A percentile compares a stretch with the other conserved stretches of the same genome.
Evolutionary conservation across 768 basidiomycete genomes (phyloP).

Genomic region (Russula dissimulans): DNA sequence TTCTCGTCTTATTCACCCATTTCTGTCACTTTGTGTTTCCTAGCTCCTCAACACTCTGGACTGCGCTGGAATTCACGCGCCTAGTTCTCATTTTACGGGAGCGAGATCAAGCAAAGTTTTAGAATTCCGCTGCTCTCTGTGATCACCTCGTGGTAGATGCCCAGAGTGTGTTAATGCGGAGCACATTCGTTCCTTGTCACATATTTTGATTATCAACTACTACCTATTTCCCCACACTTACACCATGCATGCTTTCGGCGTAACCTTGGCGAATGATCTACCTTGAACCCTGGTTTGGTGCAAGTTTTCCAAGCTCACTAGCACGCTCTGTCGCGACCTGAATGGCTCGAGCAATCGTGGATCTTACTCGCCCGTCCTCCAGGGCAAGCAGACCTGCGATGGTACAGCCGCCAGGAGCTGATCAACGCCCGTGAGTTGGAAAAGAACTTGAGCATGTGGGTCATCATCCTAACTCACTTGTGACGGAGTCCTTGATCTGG

Average conservation of each 20-base stretch:
- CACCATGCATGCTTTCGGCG: background rate
- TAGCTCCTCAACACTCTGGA: constrained; percentile 96
- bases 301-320: constrained; percentile 69
- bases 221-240: background rate
- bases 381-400: constrained; percentile 93
- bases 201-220: background rate
- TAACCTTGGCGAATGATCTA: background rate
- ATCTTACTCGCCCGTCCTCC: constrained; percentile 89
- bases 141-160: constrained; percentile 16
- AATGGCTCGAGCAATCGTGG: constrained; percentile 90
- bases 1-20: background rate
- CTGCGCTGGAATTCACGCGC: constrained; percentile 65
- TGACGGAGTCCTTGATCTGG: constrained; percentile 94
- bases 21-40: background rate
- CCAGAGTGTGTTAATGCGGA: constrained; percentile 21
- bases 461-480: constrained; percentile 61
- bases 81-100: constrained; percentile 94
- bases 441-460: background rate
- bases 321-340: constrained; percentile 90
- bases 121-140: constrained; percentile 24
- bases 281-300: constrained; percentile 34
- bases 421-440: background rate
- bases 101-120: constrained; percentile 43
- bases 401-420: constrained; percentile 96
- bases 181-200: constrained; percentile 17